phyloP scores from a whole-genome alignment of 106 monocot genomes.

The Narthecium ossifragum region DNA sequence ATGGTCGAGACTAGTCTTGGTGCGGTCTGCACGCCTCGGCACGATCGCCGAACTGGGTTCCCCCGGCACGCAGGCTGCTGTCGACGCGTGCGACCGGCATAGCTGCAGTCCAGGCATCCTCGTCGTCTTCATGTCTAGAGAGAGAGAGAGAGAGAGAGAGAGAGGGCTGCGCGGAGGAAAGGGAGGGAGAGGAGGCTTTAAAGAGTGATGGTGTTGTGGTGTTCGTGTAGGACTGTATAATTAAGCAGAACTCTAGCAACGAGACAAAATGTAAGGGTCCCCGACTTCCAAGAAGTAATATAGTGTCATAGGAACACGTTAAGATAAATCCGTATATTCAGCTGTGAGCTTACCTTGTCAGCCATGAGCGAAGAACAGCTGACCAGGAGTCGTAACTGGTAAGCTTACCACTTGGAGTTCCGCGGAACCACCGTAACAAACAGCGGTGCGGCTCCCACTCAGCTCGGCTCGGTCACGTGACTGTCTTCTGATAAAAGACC shows the following conservation, averaged over 20 bases:
- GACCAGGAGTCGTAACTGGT: neutral
- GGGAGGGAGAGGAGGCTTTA: neutral
- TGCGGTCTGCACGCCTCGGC: conserved; percentile 27
- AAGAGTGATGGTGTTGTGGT: too few relatives aligned
- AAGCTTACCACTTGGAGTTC: neutral
- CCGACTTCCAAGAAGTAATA: too few relatives aligned
- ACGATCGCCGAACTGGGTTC: conserved; percentile 30
- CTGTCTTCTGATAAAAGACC: neutral
- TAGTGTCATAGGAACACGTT: too few relatives aligned
- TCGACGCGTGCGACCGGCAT: conserved; percentile 59
- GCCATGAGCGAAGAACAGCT: neutral
- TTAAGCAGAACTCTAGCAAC: neutral
- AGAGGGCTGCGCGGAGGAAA: neutral
- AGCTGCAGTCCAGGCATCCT: conserved; percentile 1
- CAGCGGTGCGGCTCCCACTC: neutral
- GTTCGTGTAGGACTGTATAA: neutral
- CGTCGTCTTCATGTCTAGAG: neutral
- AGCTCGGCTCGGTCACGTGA: neutral
- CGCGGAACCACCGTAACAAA: neutral
- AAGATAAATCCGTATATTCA: too few relatives aligned
- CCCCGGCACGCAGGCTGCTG: conserved; percentile 39
- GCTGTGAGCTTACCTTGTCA: too few relatives aligned
- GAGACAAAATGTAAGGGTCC: neutral
- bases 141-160: neutral
- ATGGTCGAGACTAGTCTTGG: conserved; percentile 23